Percentiles rank a stretch among this genome's conserved stretches.
phyloP scores from a whole-genome alignment of 2,329 filamentous ascomycete species.

The Penicillium sp. region DNA sequence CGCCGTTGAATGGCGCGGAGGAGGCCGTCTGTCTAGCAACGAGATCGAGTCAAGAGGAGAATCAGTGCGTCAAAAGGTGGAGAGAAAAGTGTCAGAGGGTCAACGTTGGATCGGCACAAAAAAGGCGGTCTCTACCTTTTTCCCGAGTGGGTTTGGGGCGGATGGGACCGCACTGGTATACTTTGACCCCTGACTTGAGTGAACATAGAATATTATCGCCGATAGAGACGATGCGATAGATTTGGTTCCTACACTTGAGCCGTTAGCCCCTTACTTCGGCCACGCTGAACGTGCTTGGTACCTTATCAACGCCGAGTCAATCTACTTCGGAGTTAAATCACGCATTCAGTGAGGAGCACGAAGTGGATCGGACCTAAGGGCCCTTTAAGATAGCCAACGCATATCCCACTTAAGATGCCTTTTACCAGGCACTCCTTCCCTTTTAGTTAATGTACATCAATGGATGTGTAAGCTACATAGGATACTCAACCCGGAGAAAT shows the following conservation, averaged over 20 bases:
- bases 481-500: not conserved
- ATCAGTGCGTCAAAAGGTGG: not conserved
- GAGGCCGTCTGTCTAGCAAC: not conserved
- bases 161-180: slow-evolving; percentile 4
- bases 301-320: not conserved
- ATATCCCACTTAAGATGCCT: not conserved
- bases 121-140: slow-evolving; percentile 22
- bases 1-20: slow-evolving; percentile 1
- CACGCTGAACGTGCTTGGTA: not conserved
- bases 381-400: not conserved
- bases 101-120: slow-evolving; percentile 23
- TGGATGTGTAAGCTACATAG: not conserved
- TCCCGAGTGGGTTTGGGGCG: slow-evolving; percentile 10
- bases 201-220: not conserved
- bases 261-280: not conserved
- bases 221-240: not conserved
- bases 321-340: not conserved
- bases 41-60: not conserved
- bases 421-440: not conserved
- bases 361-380: not conserved
- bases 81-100: slow-evolving; percentile 14
- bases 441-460: not conserved
- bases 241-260: too few species aligned
- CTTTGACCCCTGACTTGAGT: not conserved
- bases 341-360: not conserved